Percentiles rank a stretch among this genome's conserved stretches.
Conservation (phyloP, 108 stramenopile genomes). For the Fistulifera pelliculosa region DNA sequence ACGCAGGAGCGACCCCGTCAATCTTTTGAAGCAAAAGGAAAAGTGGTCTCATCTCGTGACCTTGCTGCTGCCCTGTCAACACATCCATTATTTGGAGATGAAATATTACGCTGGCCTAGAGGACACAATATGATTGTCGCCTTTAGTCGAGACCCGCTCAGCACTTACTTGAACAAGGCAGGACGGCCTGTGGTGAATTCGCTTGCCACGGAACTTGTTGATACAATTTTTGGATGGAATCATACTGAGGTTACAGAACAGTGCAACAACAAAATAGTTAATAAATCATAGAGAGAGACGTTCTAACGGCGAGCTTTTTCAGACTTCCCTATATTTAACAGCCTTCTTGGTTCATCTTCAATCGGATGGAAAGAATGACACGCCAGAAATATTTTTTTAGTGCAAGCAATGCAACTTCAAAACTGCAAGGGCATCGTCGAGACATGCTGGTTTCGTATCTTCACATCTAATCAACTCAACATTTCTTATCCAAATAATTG, state of each 20-base stretch:
- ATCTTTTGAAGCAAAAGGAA: constrained; percentile 24
- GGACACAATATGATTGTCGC: constrained; percentile 86
- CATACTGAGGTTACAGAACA: neutral
- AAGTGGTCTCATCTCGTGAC: constrained; percentile 37
- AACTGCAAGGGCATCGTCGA: too few relatives aligned
- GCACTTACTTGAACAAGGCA: constrained; percentile 54
- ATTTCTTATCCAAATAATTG: too few relatives aligned
- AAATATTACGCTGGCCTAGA: constrained; percentile 44
- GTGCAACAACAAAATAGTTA: neutral
- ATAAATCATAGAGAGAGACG: neutral
- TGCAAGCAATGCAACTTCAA: too few relatives aligned
- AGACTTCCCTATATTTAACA: too few relatives aligned
- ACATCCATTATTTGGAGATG: constrained; percentile 11
- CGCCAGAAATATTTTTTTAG: too few relatives aligned
- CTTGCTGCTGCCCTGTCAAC: constrained; percentile 25
- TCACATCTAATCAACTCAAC: too few relatives aligned
- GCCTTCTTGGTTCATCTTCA: too few relatives aligned
- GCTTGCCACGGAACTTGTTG: constrained; percentile 57
- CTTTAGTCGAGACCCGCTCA: constrained; percentile 47
- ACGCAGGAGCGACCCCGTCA: neutral
- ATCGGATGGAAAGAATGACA: too few relatives aligned
- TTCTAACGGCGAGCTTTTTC: too few relatives aligned
- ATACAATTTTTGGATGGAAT: constrained; percentile 33
- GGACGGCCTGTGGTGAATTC: constrained; percentile 75
- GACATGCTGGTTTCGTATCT: too few relatives aligned